A percentile compares a stretch with the other conserved stretches of the same genome.
Evolutionary conservation across 768 basidiomycete species (phyloP).

Genomic region (Lactarius akahatsu): DNA sequence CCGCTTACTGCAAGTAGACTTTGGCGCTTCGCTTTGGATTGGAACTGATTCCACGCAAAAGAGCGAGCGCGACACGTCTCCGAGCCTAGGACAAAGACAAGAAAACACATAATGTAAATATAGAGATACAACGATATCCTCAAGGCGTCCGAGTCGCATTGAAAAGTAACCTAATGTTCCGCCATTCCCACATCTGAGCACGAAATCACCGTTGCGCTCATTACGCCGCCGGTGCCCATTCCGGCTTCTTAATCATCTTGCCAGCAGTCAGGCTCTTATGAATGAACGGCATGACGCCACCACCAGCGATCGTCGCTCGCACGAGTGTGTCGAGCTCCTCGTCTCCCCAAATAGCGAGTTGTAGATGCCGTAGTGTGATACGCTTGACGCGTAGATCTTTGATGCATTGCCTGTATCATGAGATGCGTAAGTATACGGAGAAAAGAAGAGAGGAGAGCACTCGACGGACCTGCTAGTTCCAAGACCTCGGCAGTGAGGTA

Average conservation of each 20-base stretch:
- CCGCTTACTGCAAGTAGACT: too few relatives aligned
- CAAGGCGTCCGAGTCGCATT: neutral
- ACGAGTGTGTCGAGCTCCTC: slow-evolving; percentile 97
- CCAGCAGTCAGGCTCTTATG: slow-evolving; percentile 72
- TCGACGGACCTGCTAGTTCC: neutral
- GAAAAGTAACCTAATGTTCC: neutral
- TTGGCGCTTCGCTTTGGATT: neutral
- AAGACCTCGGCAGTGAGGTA: neutral
- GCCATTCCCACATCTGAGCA: neutral
- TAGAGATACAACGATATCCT: neutral
- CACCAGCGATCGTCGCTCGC: slow-evolving; percentile 89
- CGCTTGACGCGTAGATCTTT: slow-evolving; percentile 87
- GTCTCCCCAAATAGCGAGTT: slow-evolving; percentile 94
- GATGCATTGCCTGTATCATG: slow-evolving; percentile 79
- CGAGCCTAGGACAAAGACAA: neutral
- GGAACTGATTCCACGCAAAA: too few relatives aligned
- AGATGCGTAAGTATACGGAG: neutral
- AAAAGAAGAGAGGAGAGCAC: neutral
- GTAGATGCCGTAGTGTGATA: slow-evolving; percentile 41
- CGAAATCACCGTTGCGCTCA: neutral
- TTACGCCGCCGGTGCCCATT: slow-evolving; percentile 19
- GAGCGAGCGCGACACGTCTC: neutral
- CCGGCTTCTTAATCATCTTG: slow-evolving; percentile 35
- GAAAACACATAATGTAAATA: neutral
- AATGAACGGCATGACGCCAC: slow-evolving; percentile 85